A percentile compares a stretch with the other conserved stretches of the same genome.
phyloP scores from a whole-genome alignment of 352 stramenopile genomes.

The Thalassiosira mediterranea region DNA sequence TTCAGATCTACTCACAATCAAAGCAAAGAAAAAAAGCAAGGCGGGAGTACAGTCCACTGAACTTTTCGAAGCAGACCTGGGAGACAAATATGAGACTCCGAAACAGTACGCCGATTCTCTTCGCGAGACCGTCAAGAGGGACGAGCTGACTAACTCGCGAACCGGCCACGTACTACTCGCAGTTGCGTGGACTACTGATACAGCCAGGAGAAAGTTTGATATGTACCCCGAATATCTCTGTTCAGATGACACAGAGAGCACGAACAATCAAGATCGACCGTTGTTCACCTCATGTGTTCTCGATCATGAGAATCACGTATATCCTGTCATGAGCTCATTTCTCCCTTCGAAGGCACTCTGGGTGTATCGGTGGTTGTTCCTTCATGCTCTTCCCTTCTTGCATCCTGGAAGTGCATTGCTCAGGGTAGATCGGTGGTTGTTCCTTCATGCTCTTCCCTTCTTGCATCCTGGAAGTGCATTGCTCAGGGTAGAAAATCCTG shows the following conservation, averaged over 20 bases:
- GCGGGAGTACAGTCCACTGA: neutral
- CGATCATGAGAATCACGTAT: slow-evolving; percentile 6
- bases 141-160: neutral
- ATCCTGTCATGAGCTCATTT: slow-evolving; percentile 5
- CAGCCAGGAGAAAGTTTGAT: slow-evolving; percentile 7
- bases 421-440: neutral
- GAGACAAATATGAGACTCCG: neutral
- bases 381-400: neutral
- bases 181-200: slow-evolving; percentile 1
- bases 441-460: neutral
- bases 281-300: slow-evolving; percentile 6
- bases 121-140: neutral
- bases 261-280: slow-evolving; percentile 8
- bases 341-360: slow-evolving; percentile 3
- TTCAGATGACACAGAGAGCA: slow-evolving; percentile 5
- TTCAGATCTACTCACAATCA: slow-evolving; percentile 2
- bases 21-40: neutral
- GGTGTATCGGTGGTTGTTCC: slow-evolving; percentile 4
- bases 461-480: neutral
- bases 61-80: neutral
- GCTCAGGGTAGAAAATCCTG: neutral
- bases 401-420: slow-evolving; percentile 1
- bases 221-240: slow-evolving; percentile 2
- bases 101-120: neutral
- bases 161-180: slow-evolving; percentile 5